Percentiles rank a stretch among this genome's conserved stretches.
phyloP scores from a whole-genome alignment of 225 moss, liverwort and hornwort genomes.

The Pseudoscleropodium purum region DNA sequence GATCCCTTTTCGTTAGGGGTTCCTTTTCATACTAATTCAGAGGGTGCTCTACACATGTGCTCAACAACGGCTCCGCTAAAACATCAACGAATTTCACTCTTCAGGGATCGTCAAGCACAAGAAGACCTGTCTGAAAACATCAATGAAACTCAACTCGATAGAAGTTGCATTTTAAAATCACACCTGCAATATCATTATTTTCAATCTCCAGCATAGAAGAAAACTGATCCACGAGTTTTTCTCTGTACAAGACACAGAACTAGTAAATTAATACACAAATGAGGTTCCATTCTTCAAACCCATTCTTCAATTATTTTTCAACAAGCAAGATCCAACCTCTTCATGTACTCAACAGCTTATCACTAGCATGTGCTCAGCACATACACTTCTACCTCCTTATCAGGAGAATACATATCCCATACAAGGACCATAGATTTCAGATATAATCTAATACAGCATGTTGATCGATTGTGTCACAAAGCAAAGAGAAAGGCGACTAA shows the following conservation, averaged over 20 bases:
- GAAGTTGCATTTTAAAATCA: background rate
- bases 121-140: background rate
- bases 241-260: constrained; percentile 28
- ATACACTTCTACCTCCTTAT: background rate
- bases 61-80: background rate
- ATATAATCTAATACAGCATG: background rate
- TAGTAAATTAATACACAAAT: background rate
- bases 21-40: background rate
- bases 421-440: background rate
- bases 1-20: background rate
- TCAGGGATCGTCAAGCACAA: background rate
- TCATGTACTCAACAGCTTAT: background rate
- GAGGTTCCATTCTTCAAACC: background rate
- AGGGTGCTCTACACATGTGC: background rate
- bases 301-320: background rate
- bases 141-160: background rate
- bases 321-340: background rate
- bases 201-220: constrained; percentile 92
- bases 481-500: background rate
- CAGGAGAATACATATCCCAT: background rate
- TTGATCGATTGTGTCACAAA: background rate
- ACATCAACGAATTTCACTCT: background rate
- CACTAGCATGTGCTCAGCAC: background rate
- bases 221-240: constrained; percentile 92
- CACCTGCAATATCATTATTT: constrained; percentile 75